Conservation (phyloP, 768 basidiomycete genomes). For the Thelephora ganbajun region DNA sequence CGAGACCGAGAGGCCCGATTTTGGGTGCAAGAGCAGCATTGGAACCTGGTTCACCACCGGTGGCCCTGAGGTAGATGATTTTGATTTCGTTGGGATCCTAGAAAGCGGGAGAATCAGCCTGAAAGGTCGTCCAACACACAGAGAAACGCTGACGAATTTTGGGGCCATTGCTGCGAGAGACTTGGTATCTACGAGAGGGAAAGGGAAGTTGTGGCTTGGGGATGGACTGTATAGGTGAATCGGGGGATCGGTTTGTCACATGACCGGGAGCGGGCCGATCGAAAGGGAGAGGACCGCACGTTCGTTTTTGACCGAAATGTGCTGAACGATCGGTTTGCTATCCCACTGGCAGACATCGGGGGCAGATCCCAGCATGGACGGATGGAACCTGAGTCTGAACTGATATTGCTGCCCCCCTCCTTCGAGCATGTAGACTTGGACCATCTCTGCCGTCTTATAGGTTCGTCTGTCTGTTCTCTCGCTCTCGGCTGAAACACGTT, state of each 20-base stretch:
- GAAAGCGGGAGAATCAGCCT: neutral
- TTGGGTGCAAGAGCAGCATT: constrained; percentile 98
- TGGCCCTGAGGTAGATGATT: constrained; percentile 96
- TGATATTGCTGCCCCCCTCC: constrained; percentile 66
- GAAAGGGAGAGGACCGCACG: neutral
- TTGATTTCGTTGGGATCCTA: constrained; percentile 97
- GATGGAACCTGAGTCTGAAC: constrained; percentile 57
- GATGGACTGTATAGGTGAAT: neutral
- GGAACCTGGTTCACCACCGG: constrained; percentile 98
- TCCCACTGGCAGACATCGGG: no score
- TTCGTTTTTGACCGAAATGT: neutral
- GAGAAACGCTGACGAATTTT: constrained; percentile 44
- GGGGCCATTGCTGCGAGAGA: constrained; percentile 48
- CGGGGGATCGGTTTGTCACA: constrained; percentile 1
- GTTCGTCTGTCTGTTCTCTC: constrained; percentile 26
- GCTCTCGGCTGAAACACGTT: neutral
- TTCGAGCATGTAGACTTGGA: constrained; percentile 83
- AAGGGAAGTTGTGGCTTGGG: neutral
- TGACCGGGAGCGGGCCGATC: neutral
- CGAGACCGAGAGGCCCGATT: constrained; percentile 99
- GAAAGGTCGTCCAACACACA: neutral
- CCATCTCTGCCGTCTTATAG: constrained; percentile 76
- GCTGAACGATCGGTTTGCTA: constrained; percentile 3
- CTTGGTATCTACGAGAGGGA: neutral
- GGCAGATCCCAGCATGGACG: constrained; percentile 57